Evolutionary conservation across 2,329 filamentous ascomycete genomes (phyloP).

Genomic region (Samsoniella hepiali): DNA sequence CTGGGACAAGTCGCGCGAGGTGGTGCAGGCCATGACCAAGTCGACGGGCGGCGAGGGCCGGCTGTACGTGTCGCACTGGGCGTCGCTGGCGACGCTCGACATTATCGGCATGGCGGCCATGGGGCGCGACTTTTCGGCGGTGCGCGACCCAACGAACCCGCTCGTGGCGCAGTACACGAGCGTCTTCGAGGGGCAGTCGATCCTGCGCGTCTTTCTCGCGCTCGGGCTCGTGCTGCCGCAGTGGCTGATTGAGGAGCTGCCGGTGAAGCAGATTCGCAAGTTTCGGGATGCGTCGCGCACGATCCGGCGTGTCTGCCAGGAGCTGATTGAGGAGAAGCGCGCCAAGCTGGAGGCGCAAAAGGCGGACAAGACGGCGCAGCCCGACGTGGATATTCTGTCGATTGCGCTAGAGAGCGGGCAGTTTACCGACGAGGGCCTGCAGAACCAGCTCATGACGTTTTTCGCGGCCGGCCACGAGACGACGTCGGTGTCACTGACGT

Average conservation of each 20-base stretch:
- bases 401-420: slow-evolving; percentile 73
- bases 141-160: slow-evolving; percentile 56
- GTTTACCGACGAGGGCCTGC: slow-evolving; percentile 75
- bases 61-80: slow-evolving; percentile 60
- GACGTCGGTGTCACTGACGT: slow-evolving; percentile 71
- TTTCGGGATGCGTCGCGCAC: slow-evolving; percentile 52
- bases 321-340: slow-evolving; percentile 71
- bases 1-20: slow-evolving; percentile 72
- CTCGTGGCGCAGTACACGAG: slow-evolving; percentile 56
- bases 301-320: slow-evolving; percentile 63
- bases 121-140: slow-evolving; percentile 66
- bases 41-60: slow-evolving; percentile 35
- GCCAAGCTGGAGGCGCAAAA: slow-evolving; percentile 41
- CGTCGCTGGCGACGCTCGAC: slow-evolving; percentile 66
- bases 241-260: slow-evolving; percentile 60
- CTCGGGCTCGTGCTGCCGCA: slow-evolving; percentile 60
- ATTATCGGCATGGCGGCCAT: slow-evolving; percentile 73
- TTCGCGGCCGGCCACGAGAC: slow-evolving; percentile 80
- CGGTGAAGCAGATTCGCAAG: slow-evolving; percentile 67
- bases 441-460: slow-evolving; percentile 89
- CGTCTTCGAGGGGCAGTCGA: slow-evolving; percentile 50
- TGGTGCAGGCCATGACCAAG: slow-evolving; percentile 58
- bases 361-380: slow-evolving; percentile 32
- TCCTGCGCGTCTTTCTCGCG: slow-evolving; percentile 48
- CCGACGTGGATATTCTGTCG: slow-evolving; percentile 71